Percentiles rank a stretch among this genome's conserved stretches.
These are phyloP conservation scores for Musa troglodytarum DNA, from an alignment of 176 grass and related monocot genomes.

Conservation along the genomic window DNA sequence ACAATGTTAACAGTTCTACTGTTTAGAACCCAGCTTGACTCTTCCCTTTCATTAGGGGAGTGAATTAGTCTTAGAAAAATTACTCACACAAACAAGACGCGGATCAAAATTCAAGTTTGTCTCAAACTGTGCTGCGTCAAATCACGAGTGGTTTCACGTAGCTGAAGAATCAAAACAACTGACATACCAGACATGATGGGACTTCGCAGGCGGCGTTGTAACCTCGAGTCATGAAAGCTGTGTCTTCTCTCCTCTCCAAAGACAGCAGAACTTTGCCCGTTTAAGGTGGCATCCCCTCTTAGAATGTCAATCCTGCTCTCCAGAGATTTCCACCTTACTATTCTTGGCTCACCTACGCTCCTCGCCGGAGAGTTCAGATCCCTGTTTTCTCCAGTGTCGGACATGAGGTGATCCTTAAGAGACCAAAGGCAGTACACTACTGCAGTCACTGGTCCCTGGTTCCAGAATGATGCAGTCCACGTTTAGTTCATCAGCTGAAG, in stretches of 20 bases:
- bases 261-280: not conserved
- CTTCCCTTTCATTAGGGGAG: too few relatives aligned
- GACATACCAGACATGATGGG: constrained; percentile 48
- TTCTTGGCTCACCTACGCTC: constrained; percentile 27
- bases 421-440: constrained; percentile 75
- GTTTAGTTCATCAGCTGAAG: constrained; percentile 13
- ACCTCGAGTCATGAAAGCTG: constrained; percentile 34
- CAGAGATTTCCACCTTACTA: constrained; percentile 36
- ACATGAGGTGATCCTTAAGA: constrained; percentile 59
- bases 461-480: constrained; percentile 3
- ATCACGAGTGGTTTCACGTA: not conserved
- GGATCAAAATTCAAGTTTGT: not conserved
- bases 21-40: too few relatives aligned
- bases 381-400: constrained; percentile 32
- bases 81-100: too few relatives aligned
- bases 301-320: constrained; percentile 35
- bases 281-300: constrained; percentile 23
- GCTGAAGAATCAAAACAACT: not conserved
- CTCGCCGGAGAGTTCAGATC: constrained; percentile 30
- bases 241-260: constrained; percentile 49
- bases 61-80: too few relatives aligned
- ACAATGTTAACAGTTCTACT: too few relatives aligned
- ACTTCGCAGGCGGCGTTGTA: constrained; percentile 34
- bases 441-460: constrained; percentile 62
- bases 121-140: not conserved